Percentiles rank a stretch among this genome's conserved stretches.
These are phyloP conservation scores for Aspergillus fumigatus DNA, from an alignment of 2,329 filamentous ascomycete species.

Conservation along the genomic window DNA sequence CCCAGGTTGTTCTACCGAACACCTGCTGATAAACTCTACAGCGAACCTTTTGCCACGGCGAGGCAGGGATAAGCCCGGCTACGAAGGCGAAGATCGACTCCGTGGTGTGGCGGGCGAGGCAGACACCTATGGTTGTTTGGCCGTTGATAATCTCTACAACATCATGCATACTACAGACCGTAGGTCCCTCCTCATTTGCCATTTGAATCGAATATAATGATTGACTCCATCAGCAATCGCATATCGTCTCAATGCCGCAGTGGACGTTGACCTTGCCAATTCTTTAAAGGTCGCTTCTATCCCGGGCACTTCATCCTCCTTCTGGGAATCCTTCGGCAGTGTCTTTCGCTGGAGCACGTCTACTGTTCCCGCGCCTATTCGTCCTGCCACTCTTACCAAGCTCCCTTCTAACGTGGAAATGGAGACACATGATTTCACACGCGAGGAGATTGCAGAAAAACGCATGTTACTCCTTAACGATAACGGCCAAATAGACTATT, in stretches of 20 bases:
- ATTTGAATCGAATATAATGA: conserved; percentile 38
- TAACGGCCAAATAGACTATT: conserved; percentile 93
- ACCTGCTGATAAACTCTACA: conserved; percentile 21
- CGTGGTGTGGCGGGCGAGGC: conserved; percentile 68
- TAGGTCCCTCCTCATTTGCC: conserved; percentile 17
- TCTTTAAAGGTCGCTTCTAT: conserved; percentile 74
- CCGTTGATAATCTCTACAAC: conserved; percentile 96
- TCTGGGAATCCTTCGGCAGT: conserved; percentile 61
- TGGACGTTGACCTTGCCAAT: conserved; percentile 74
- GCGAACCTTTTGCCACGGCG: conserved; percentile 68
- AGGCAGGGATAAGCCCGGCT: conserved; percentile 70
- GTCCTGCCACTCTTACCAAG: conserved; percentile 55
- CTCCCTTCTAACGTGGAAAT: conserved; percentile 74
- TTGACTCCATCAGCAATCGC: conserved; percentile 63
- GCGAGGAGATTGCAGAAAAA: conserved; percentile 87
- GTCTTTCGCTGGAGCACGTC: conserved; percentile 55
- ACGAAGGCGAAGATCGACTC: conserved; percentile 58
- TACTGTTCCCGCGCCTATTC: conserved; percentile 54
- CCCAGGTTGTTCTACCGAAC: conserved; percentile 27
- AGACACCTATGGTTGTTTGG: conserved; percentile 81
- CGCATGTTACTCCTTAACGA: conserved; percentile 87
- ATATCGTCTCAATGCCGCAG: conserved; percentile 84
- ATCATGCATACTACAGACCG: conserved; percentile 69
- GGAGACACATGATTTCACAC: conserved; percentile 89
- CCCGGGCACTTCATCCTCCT: conserved; percentile 64